Evolutionary conservation across 2,329 filamentous ascomycete genomes (phyloP).

Genomic region (Diaporthe aspalathi): DNA sequence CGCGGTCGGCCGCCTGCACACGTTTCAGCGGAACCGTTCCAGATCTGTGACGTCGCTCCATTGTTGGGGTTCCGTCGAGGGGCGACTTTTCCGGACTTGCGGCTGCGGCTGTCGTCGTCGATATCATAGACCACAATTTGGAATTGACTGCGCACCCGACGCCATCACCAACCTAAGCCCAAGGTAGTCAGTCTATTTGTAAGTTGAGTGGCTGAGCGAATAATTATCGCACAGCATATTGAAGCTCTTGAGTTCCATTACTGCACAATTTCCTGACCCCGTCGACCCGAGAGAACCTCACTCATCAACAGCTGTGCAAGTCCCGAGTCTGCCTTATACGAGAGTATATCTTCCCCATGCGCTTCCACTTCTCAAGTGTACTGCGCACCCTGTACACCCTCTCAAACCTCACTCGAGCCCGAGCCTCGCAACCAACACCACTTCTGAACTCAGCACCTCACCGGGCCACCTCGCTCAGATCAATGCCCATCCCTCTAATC

Average conservation of each 20-base stretch:
- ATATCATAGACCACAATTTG: slow-evolving; percentile 10
- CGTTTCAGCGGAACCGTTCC: slow-evolving; percentile 16
- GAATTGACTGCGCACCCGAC: not conserved
- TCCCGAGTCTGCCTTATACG: no score
- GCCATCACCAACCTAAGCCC: slow-evolving; percentile 25
- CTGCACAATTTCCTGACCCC: not conserved
- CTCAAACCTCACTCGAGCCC: slow-evolving; percentile 56
- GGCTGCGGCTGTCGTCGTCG: slow-evolving; percentile 23
- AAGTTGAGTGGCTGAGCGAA: not conserved
- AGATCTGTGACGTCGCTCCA: slow-evolving; percentile 35
- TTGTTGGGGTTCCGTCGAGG: slow-evolving; percentile 21
- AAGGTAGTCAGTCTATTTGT: slow-evolving; percentile 39
- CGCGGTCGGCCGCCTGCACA: not conserved
- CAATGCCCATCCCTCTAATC: slow-evolving; percentile 86
- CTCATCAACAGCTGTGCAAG: not conserved
- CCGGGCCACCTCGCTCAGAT: slow-evolving; percentile 53
- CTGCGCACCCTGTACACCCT: slow-evolving; percentile 59
- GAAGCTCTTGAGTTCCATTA: slow-evolving; percentile 39
- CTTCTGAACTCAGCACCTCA: slow-evolving; percentile 41
- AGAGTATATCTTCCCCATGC: slow-evolving; percentile 53
- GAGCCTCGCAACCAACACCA: slow-evolving; percentile 41
- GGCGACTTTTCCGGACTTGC: slow-evolving; percentile 25
- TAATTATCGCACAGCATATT: not conserved
- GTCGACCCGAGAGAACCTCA: not conserved
- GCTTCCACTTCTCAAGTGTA: slow-evolving; percentile 61